phyloP scores from a whole-genome alignment of 768 basidiomycete genomes.

The Baorangia bicolor region DNA sequence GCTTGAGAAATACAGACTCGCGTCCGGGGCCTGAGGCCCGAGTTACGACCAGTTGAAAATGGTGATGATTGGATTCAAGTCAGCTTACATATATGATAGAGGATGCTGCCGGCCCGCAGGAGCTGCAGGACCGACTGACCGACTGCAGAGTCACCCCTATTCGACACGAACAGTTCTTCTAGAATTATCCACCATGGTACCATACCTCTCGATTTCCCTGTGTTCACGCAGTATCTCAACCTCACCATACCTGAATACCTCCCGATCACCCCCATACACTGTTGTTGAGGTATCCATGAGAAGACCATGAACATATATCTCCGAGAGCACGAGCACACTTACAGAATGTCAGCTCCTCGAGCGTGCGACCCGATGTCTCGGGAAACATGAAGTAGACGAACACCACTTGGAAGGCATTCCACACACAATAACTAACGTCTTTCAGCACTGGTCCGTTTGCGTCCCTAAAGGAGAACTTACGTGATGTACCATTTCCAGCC shows the following conservation, averaged over 20 bases:
- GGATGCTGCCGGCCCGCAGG: too few relatives aligned
- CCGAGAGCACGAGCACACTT: not conserved
- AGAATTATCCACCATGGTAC: not conserved
- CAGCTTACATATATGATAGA: too few relatives aligned
- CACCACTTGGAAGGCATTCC: slow-evolving; percentile 11
- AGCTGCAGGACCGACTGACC: not conserved
- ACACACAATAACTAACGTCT: slow-evolving; percentile 5
- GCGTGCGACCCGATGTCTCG: slow-evolving; percentile 14
- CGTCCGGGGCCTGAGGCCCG: too few relatives aligned
- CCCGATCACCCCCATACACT: slow-evolving; percentile 7
- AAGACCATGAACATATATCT: not conserved
- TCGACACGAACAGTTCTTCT: not conserved
- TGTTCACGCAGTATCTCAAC: not conserved
- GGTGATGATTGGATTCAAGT: too few relatives aligned
- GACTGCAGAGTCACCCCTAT: not conserved
- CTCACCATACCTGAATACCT: not conserved
- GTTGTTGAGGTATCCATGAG: not conserved
- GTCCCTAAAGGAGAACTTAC: not conserved
- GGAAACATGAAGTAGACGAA: slow-evolving; percentile 18
- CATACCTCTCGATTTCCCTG: not conserved
- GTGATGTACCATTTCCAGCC: slow-evolving; percentile 14
- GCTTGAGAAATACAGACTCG: too few relatives aligned
- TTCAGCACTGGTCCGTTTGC: not conserved
- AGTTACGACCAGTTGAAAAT: too few relatives aligned
- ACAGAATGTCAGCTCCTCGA: slow-evolving; percentile 15